Evolutionary conservation across 345 rosid genomes (phyloP).

Genomic region (Dovyalis caffra): DNA sequence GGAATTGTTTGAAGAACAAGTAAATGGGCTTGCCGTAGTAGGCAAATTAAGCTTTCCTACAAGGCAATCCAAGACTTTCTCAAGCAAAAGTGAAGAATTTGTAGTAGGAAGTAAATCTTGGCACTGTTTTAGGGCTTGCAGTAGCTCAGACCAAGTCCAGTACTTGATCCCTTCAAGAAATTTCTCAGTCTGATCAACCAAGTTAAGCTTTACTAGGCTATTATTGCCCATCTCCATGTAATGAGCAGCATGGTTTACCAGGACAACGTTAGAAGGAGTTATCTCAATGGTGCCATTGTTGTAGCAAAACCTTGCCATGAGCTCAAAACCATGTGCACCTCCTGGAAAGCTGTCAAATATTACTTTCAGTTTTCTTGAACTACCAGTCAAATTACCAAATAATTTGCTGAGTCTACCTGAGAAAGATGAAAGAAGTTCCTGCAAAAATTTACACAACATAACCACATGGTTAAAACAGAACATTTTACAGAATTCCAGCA

Average conservation of each 20-base stretch:
- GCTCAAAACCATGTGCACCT: conserved; percentile 56
- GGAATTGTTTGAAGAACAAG: conserved; percentile 34
- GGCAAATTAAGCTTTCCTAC: conserved; percentile 32
- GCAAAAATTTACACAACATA: conserved; percentile 1
- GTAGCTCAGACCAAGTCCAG: conserved; percentile 64
- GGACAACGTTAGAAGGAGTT: conserved; percentile 36
- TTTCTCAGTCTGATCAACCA: conserved; percentile 32
- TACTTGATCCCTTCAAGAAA: conserved; percentile 35
- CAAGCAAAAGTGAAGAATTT: conserved; percentile 29
- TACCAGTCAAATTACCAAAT: conserved; percentile 16
- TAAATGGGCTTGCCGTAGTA: conserved; percentile 24
- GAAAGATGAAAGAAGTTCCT: conserved; percentile 39
- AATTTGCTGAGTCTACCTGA: conserved; percentile 39
- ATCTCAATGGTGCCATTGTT: conserved; percentile 36
- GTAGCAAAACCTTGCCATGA: conserved; percentile 49
- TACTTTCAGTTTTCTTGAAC: conserved; percentile 32
- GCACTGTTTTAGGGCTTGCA: conserved; percentile 43
- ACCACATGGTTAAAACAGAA: not conserved
- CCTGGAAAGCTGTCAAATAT: conserved; percentile 53
- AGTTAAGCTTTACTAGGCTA: conserved; percentile 3
- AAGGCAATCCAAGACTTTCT: conserved; percentile 33
- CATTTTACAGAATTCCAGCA: not conserved
- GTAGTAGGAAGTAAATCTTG: conserved; percentile 32
- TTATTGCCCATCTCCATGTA: conserved; percentile 45
- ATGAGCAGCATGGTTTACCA: conserved; percentile 38